Conservation (phyloP, 768 basidiomycete species). For the Podaxis sp. region DNA sequence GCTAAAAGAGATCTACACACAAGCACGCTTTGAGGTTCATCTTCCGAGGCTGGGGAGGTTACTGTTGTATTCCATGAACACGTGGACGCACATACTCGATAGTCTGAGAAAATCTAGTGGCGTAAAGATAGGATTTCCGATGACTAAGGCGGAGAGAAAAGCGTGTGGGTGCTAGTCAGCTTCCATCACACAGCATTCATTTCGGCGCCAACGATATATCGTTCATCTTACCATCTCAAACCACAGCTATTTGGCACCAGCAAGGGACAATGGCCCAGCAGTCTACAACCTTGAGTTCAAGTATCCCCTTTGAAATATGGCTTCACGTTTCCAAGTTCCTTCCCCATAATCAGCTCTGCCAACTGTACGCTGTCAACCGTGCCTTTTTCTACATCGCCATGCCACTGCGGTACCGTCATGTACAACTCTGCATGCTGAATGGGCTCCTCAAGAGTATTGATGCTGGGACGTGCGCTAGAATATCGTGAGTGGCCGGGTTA, state of each 20-base stretch:
- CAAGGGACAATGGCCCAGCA: neutral
- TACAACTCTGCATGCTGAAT: neutral
- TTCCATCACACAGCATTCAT: too few species aligned
- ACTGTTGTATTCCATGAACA: too few species aligned
- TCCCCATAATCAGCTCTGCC: neutral
- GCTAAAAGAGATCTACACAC: too few species aligned
- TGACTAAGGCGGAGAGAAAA: too few species aligned
- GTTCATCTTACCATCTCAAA: too few species aligned
- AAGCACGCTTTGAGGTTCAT: too few species aligned
- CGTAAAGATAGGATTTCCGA: too few species aligned
- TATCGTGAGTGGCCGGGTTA: neutral
- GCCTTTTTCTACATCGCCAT: neutral
- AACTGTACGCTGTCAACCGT: neutral
- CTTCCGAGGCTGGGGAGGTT: too few species aligned
- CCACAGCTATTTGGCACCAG: neutral
- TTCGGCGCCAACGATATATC: too few species aligned
- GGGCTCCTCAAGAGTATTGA: neutral
- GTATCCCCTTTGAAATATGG: neutral
- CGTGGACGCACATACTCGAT: too few species aligned
- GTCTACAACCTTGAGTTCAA: neutral
- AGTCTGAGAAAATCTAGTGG: too few species aligned
- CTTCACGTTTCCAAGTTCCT: neutral
- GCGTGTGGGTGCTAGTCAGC: too few species aligned
- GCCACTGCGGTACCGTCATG: neutral
- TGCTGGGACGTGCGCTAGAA: neutral